Evolutionary conservation across 2,329 filamentous ascomycete genomes (phyloP), one percentile per base, ranked within the genome.

Genomic region (Fusarium pilosicola): DNA sequence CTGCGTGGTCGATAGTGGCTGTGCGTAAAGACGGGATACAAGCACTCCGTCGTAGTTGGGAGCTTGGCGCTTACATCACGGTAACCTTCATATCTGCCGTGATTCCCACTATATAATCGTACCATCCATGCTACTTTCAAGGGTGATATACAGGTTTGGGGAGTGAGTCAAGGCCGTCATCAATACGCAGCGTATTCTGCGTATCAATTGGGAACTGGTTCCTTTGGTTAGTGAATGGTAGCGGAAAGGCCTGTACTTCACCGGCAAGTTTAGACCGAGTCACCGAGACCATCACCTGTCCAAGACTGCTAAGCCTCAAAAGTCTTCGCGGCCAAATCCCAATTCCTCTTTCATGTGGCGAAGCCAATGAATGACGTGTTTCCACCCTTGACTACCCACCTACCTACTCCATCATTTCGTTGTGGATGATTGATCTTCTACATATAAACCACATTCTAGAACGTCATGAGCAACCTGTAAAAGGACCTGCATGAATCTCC

Each of bases 21-120:
- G 70, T 73, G 66, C 51, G 30, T 12, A 51, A 28, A 63, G 39
- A 32, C 32, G 32, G 32, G 32, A 32, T 32, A 32, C 32, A 32
- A 32, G 51, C 28, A 52, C 26, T 57, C 13, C 13, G 49, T 38
- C 54, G 42, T 45, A 67, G 49, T 44, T 58, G 54, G 46, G 48
- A 56, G 52, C 65, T 73, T 70, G 70, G 70, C 70, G 58, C 67
- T 71, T 70, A 67, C 67, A 71, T 71, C 67, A 67, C 51, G 57
- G 52, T 39, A 67, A 65, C 59, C 38, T 59, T 28, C 30, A 44
- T 41, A 45, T 36, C 30, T 44, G 48, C 57, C 62, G 46, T 52
- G 30, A 32, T 39, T 65, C 38, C 62, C 48, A 28, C 20, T 42
- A 13, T 11, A 41, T 30, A 28, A 68, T 56, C 48, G 45, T 30